Conservation (phyloP, 345 rosid species). For the Geranium rotundifolium region DNA sequence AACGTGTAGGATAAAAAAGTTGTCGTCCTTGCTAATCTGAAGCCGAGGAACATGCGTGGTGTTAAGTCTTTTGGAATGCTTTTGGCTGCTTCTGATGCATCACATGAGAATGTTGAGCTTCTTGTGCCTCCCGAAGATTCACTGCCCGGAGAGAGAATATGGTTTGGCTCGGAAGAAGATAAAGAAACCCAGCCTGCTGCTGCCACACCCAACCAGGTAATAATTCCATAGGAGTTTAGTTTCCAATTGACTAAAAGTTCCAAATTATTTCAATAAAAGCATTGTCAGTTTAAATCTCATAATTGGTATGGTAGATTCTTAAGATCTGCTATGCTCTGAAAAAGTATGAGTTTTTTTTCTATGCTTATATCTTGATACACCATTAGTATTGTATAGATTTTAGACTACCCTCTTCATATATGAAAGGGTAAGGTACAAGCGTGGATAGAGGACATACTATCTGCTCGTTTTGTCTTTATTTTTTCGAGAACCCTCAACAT, state of each 20-base stretch:
- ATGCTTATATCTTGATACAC: no score
- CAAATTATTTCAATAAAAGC: no score
- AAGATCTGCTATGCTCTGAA: no score
- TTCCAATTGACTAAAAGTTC: neutral
- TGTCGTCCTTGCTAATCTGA: constrained; percentile 75
- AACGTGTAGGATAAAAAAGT: constrained; percentile 47
- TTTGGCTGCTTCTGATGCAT: constrained; percentile 69
- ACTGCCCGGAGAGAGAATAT: constrained; percentile 66
- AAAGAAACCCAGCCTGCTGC: constrained; percentile 41
- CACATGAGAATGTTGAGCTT: constrained; percentile 76
- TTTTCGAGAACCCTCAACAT: no score
- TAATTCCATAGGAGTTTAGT: neutral
- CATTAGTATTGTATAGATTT: no score
- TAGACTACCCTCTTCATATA: no score
- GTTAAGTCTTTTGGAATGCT: constrained; percentile 90
- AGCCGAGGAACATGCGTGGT: constrained; percentile 93
- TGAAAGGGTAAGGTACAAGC: no score
- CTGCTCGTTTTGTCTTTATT: no score
- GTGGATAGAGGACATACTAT: no score
- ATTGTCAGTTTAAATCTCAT: neutral
- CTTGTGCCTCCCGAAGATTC: constrained; percentile 67
- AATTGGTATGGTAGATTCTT: no score
- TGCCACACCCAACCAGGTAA: constrained; percentile 73
- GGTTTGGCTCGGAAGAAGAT: constrained; percentile 68
- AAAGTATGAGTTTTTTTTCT: no score